Percentiles rank a stretch among this genome's conserved stretches.
Conservation (phyloP, 2,329 filamentous ascomycete genomes). For the Penicillium italicum region DNA sequence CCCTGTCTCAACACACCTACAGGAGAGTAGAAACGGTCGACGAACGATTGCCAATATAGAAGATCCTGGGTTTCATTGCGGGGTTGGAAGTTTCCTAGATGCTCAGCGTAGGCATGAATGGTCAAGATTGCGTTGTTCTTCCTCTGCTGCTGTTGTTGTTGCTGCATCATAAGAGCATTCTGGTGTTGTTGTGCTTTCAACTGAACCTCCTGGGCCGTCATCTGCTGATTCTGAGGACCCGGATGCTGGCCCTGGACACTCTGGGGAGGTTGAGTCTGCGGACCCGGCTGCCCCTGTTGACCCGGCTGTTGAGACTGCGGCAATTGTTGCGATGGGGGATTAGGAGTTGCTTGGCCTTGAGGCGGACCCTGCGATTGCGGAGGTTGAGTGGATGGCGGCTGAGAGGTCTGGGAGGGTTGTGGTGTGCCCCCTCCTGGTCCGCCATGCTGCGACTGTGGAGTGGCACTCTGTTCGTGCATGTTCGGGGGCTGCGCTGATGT, state of each 20-base stretch:
- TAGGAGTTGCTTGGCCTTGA: constrained; percentile 37
- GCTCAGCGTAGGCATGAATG: constrained; percentile 55
- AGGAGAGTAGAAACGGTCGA: constrained; percentile 74
- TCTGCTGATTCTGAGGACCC: constrained; percentile 36
- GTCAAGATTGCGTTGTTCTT: constrained; percentile 49
- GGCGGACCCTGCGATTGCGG: constrained; percentile 35
- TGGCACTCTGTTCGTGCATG: constrained; percentile 43
- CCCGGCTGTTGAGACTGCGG: constrained; percentile 37
- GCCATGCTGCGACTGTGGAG: constrained; percentile 44
- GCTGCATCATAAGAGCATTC: constrained; percentile 40
- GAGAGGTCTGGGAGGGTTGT: constrained; percentile 32
- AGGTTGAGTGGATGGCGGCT: constrained; percentile 34
- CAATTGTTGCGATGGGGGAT: constrained; percentile 35
- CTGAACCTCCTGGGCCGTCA: constrained; percentile 40
- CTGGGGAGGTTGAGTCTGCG: constrained; percentile 35
- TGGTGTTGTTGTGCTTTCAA: constrained; percentile 42
- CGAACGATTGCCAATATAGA: constrained; percentile 74
- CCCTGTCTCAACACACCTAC: constrained; percentile 73
- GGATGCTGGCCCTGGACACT: constrained; percentile 29
- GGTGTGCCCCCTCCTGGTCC: constrained; percentile 39
- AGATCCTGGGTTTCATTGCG: constrained; percentile 64
- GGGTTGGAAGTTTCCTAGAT: constrained; percentile 54
- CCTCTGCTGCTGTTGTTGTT: constrained; percentile 28
- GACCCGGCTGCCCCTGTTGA: constrained; percentile 29
- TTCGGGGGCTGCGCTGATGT: constrained; percentile 41